A percentile compares a stretch with the other conserved stretches of the same genome.
Conservation (phyloP, 2,329 filamentous ascomycete species). For the Aspergillus sergii region DNA sequence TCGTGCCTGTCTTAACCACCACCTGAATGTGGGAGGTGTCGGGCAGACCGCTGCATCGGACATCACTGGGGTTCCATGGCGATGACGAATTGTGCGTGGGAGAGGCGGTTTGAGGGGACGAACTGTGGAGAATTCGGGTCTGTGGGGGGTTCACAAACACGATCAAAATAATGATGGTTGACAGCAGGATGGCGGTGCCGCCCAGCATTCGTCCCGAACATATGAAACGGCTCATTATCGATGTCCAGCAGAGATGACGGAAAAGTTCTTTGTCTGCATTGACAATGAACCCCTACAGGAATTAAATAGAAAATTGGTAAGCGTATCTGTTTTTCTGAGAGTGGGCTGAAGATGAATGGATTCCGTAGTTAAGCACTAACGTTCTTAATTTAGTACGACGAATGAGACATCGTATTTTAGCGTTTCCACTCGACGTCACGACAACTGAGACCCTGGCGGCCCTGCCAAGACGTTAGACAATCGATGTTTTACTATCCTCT, state of each 20-base stretch:
- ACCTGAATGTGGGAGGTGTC: slow-evolving; percentile 53
- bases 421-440: background rate
- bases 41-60: slow-evolving; percentile 46
- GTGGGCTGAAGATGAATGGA: background rate
- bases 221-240: background rate
- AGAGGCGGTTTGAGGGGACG: background rate
- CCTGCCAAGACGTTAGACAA: slow-evolving; percentile 3
- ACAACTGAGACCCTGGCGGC: background rate
- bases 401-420: slow-evolving; percentile 4
- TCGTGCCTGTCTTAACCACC: slow-evolving; percentile 62
- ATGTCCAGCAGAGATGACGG: background rate
- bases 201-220: slow-evolving; percentile 1
- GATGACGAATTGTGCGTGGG: slow-evolving; percentile 1
- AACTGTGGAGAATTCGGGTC: slow-evolving; percentile 2
- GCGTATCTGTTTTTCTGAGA: background rate
- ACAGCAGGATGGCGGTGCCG: background rate
- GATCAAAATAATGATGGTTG: background rate
- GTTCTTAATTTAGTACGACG: slow-evolving; percentile 5
- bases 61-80: slow-evolving; percentile 10
- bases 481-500: background rate
- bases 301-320: background rate
- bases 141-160: slow-evolving; percentile 6
- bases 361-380: background rate
- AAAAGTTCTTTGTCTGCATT: background rate
- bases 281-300: background rate